Evolutionary conservation across 164 flowering plant genomes (phyloP).

Genomic region (Pachysandra terminalis): DNA sequence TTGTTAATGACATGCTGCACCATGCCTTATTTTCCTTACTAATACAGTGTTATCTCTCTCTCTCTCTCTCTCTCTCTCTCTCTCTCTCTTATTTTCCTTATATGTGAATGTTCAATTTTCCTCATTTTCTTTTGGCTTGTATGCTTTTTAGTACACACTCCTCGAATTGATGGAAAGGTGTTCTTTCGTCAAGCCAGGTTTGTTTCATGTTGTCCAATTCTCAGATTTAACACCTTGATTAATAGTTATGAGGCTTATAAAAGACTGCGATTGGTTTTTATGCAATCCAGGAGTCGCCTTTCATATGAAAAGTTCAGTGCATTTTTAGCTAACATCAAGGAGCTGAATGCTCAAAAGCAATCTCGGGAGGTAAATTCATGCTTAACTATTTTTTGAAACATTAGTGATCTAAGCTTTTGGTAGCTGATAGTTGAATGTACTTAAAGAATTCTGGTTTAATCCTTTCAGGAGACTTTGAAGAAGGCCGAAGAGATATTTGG

Average conservation of each 20-base stretch:
- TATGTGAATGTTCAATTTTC: neutral
- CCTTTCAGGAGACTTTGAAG: conserved; percentile 73
- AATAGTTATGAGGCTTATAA: neutral
- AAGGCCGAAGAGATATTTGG: conserved; percentile 97
- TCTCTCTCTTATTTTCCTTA: neutral
- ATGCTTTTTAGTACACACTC: conserved; percentile 49
- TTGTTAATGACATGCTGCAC: neutral
- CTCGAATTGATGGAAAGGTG: conserved; percentile 93
- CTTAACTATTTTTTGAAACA: neutral
- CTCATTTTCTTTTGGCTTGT: conserved; percentile 4
- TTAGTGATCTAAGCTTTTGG: neutral
- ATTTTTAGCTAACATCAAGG: conserved; percentile 88
- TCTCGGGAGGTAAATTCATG: conserved; percentile 70
- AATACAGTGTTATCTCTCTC: too few relatives aligned
- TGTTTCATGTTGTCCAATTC: conserved; percentile 10
- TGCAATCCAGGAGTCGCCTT: conserved; percentile 70
- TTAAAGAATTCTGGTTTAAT: neutral
- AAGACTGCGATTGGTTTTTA: conserved; percentile 1
- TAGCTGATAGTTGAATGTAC: neutral
- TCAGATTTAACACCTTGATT: conserved; percentile 1
- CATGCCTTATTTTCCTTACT: neutral
- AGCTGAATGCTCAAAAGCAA: conserved; percentile 88
- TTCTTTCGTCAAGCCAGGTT: conserved; percentile 96
- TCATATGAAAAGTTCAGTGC: conserved; percentile 95
- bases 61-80: too few relatives aligned